These are phyloP conservation scores for Mortierella sp. DNA, from an alignment of 371 early-diverging fungal species.

Conservation along the genomic window DNA sequence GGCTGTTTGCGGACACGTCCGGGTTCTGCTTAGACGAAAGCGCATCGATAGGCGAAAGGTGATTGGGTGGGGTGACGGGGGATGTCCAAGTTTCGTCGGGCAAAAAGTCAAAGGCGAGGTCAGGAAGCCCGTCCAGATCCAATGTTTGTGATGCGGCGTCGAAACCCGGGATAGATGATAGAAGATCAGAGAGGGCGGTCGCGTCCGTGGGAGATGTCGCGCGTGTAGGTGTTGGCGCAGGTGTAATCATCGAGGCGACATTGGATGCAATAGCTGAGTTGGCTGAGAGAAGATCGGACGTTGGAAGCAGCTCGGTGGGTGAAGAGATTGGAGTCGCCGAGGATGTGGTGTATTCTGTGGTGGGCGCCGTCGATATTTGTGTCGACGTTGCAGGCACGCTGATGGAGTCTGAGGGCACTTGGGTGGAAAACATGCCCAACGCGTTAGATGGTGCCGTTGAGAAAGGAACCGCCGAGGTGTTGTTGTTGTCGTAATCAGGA, in stretches of 20 bases:
- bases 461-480: not conserved
- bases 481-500: not conserved
- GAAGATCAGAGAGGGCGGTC: not conserved
- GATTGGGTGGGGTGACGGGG: conserved; percentile 42
- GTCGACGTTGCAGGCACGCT: not conserved
- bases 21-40: not conserved
- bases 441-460: not conserved
- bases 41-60: not conserved
- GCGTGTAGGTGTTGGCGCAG: not conserved
- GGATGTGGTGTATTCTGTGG: not conserved
- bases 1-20: not conserved
- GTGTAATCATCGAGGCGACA: too few relatives aligned
- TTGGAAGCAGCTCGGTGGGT: not conserved
- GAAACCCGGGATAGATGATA: not conserved
- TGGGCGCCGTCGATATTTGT: not conserved
- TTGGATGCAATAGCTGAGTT: not conserved
- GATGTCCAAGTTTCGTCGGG: conserved; percentile 29
- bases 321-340: not conserved
- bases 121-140: conserved; percentile 16
- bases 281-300: not conserved
- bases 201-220: not conserved
- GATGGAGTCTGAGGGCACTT: too few relatives aligned
- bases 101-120: conserved; percentile 33
- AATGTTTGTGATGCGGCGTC: not conserved
- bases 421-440: not conserved